phyloP scores from a whole-genome alignment of 495 filamentous ascomycete species.

The Bombardia bombarda region DNA sequence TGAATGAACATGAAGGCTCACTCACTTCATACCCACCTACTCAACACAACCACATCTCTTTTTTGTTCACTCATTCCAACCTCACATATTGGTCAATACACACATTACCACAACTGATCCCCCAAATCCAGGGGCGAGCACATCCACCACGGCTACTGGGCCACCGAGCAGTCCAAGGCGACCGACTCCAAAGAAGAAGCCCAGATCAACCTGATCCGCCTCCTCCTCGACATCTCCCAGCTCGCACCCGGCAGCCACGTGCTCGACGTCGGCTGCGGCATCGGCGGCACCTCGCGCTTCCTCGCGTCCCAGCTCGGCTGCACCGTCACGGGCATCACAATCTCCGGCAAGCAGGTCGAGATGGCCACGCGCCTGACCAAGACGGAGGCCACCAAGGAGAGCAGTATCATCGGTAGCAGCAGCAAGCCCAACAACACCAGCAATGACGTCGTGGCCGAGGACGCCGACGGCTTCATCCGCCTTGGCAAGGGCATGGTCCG shows the following conservation, averaged over 20 bases:
- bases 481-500: slow-evolving; percentile 35
- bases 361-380: slow-evolving; percentile 37
- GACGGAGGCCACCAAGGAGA: slow-evolving; percentile 12
- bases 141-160: slow-evolving; percentile 51
- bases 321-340: slow-evolving; percentile 48
- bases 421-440: not conserved
- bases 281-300: slow-evolving; percentile 47
- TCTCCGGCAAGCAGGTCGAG: slow-evolving; percentile 47
- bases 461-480: slow-evolving; percentile 18
- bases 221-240: slow-evolving; percentile 38
- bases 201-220: slow-evolving; percentile 42
- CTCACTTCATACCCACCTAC: not conserved
- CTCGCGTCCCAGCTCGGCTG: slow-evolving; percentile 39
- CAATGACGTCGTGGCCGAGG: not conserved
- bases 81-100: not conserved
- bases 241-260: slow-evolving; percentile 28
- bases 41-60: not conserved
- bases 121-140: slow-evolving; percentile 44
- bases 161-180: slow-evolving; percentile 28
- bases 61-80: no score
- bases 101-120: not conserved
- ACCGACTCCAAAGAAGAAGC: slow-evolving; percentile 42
- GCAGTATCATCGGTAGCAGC: not conserved
- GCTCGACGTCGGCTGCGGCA: slow-evolving; percentile 49
- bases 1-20: not conserved